Evolutionary conservation across 768 basidiomycete species (phyloP), one percentile per base, ranked within the genome.

Genomic region (Cytidiella melzeri): DNA sequence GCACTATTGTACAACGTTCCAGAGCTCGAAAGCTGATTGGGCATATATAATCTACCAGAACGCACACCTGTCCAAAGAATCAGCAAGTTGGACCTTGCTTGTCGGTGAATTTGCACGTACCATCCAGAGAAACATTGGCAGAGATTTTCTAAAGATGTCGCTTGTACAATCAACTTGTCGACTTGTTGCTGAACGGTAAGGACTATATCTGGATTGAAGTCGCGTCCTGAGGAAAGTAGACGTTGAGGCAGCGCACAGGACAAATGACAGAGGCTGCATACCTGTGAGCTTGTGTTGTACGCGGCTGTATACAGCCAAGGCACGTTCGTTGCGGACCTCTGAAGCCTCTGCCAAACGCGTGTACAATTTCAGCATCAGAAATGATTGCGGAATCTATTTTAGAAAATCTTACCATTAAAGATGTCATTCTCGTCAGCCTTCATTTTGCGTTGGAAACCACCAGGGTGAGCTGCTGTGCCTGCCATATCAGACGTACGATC

Each of bases 81-180:
- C n/a, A n/a, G n/a, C n/a, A n/a, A n/a, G n/a, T n/a, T n/a, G n/a
- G n/a, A n/a, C n/a, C n/a, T n/a, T n/a, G n/a, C n/a, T n/a, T n/a
- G n/a, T n/a, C n/a, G n/a, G n/a, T n/a, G n/a, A n/a, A n/a, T n/a
- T n/a, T n/a, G 15, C 10, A 59, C 79, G 46, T 59, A 86, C 93
- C 92, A 95, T 65, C 93, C 93, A 53, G 92, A 89, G 73, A 95
- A 96, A 61, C 92, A 93, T 64, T 95, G 94, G 64, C 92, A 96
- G 2, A 98, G 79, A 64, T 98, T 96, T 66, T 97, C 94, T 39
- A 97, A 66, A 12, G 90, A 85, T 3, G 89, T 96, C 4, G 96
- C 92, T 65, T 98, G 92, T 54, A 84, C 77, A 54, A 99, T 97
- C 46, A 99, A 73, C 64, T 87, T 86, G 61, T 93, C 90, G 11